Conservation (phyloP, 2,329 filamentous ascomycete species). For the Fusarium napiforme region DNA sequence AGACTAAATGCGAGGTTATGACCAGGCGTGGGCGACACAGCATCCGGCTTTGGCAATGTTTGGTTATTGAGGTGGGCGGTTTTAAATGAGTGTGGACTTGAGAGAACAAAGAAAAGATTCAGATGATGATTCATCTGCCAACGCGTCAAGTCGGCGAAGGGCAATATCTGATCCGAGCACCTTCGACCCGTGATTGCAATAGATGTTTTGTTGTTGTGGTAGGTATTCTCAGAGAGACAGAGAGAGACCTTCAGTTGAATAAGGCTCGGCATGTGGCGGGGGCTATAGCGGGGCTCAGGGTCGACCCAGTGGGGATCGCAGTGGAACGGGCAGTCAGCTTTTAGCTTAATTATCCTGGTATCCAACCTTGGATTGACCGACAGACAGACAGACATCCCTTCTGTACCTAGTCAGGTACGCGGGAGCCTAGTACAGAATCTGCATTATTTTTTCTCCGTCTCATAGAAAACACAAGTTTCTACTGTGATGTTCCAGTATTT, state of each 20-base stretch:
- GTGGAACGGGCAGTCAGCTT: slow-evolving; percentile 17
- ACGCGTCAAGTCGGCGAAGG: slow-evolving; percentile 2
- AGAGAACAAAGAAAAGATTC: slow-evolving; percentile 25
- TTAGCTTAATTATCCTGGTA: slow-evolving; percentile 6
- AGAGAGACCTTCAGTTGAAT: not conserved
- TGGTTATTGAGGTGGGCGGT: not conserved
- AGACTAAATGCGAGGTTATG: slow-evolving; percentile 9
- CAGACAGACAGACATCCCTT: not conserved
- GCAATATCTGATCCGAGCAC: slow-evolving; percentile 32
- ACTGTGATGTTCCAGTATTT: no score
- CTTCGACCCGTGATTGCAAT: slow-evolving; percentile 2
- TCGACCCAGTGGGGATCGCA: slow-evolving; percentile 9
- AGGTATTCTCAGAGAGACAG: not conserved
- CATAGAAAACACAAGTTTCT: not conserved
- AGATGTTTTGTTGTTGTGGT: not conserved
- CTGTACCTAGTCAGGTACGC: slow-evolving; percentile 22
- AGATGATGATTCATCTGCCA: not conserved
- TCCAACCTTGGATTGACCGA: slow-evolving; percentile 2
- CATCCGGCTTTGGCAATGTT: slow-evolving; percentile 14
- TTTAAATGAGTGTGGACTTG: not conserved
- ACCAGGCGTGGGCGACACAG: slow-evolving; percentile 1
- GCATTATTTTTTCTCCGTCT: not conserved
- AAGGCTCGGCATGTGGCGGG: slow-evolving; percentile 12
- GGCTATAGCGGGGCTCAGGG: slow-evolving; percentile 15
- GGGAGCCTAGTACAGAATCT: not conserved